Base-by-base conservation (phyloP, 306 rosid species). In the Hippophae rhamnoides region DNA sequence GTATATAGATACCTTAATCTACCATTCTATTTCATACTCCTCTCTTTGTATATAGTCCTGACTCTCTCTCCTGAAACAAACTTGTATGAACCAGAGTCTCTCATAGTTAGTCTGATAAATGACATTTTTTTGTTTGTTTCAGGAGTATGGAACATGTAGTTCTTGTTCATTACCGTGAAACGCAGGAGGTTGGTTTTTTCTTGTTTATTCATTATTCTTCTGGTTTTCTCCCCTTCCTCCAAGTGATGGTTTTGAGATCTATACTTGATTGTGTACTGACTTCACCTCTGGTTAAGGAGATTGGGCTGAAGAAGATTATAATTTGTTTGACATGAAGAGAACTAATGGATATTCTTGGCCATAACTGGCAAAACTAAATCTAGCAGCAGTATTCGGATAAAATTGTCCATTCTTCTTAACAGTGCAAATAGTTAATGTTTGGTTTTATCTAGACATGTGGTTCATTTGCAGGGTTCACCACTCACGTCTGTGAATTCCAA, bases 111-210 rank as follows among this genome's bases (percentile, higher is more conserved):
- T 49, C 52, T 57, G 57, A 64, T 60, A 47, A 43, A 61, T 27
- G 45, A 49, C 66, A 52, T 56, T 42, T 63, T 64, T 7, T 48
- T 58, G n/a, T 80, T 69, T 65, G 55, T 79, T 82, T 76, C 95
- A 93, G 99, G 97, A 86, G 82, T 63, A 75, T 82, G 75, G 97
- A 93, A 69, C 97, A 93, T 72, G 73, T 93, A 41, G 97, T 93
- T 76, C 97, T 93, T 62, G 99, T 93, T 75, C 99, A 93, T 81
- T 93, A 93, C 66, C 99, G 97, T 52, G 97, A 88, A 80, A 86
- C 84, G 48, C 90, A 82, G 49, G 99, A 93, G 94, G 97, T 87
- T 70, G 68, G 71, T 56, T 56, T 63, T 41, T 62, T 60, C 27
- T 12, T 61, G 38, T 59, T 42, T 23, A 41, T 57, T 31, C 38